Conservation (phyloP, 768 basidiomycete species). For the Suillus americanus region DNA sequence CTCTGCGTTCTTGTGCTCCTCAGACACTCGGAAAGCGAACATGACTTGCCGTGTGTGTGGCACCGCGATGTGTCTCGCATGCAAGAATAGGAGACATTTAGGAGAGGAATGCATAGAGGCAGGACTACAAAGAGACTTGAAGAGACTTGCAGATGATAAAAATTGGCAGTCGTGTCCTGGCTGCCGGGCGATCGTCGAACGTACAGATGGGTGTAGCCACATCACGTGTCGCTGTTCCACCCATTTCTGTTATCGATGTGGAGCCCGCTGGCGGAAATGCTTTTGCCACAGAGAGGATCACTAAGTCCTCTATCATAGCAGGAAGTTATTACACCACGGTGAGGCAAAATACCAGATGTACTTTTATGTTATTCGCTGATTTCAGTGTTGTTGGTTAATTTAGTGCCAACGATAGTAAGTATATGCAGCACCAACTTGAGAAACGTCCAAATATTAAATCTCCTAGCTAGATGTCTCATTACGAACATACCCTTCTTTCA, state of each 20-base stretch:
- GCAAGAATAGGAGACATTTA: constrained; percentile 47
- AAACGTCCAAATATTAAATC: background rate
- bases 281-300: constrained; percentile 7
- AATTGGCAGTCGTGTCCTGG: constrained; percentile 64
- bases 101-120: constrained; percentile 42
- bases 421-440: background rate
- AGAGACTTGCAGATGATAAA: constrained; percentile 43
- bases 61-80: constrained; percentile 42
- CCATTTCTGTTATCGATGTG: constrained; percentile 25
- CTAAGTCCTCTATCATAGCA: background rate
- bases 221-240: constrained; percentile 54
- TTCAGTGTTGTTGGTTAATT: background rate
- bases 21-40: constrained; percentile 6
- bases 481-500: background rate
- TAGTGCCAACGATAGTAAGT: background rate
- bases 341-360: background rate
- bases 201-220: constrained; percentile 52
- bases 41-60: constrained; percentile 43
- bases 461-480: background rate
- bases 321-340: background rate
- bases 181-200: constrained; percentile 56
- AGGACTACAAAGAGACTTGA: constrained; percentile 39
- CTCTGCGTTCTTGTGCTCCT: constrained; percentile 49
- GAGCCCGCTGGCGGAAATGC: constrained; percentile 11
- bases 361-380: background rate